Evolutionary conservation across 2,329 filamentous ascomycete species (phyloP).

Genomic region (Graphilbum ipis-grandicollis): DNA sequence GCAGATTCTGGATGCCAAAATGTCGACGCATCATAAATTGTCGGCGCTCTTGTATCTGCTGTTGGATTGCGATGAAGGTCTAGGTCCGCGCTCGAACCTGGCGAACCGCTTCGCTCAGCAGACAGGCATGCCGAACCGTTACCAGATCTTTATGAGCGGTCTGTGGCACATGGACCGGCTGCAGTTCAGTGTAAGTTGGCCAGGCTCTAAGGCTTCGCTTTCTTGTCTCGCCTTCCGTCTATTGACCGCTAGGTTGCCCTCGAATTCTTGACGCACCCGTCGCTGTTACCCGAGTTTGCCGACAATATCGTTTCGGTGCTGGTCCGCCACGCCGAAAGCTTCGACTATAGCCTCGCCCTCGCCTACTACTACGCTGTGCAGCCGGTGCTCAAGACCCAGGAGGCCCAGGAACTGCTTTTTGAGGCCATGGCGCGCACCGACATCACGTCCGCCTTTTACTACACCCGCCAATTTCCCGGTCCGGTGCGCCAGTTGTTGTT

Average conservation of each 20-base stretch:
- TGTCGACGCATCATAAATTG: conserved; percentile 60
- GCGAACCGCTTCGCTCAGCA: conserved; percentile 40
- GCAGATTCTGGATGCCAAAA: conserved; percentile 45
- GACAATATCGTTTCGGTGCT: conserved; percentile 64
- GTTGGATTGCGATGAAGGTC: conserved; percentile 48
- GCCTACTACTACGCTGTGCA: conserved; percentile 65
- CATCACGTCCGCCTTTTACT: conserved; percentile 57
- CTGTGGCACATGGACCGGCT: conserved; percentile 64
- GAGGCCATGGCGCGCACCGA: conserved; percentile 48
- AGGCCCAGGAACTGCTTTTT: conserved; percentile 50
- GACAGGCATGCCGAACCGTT: conserved; percentile 55
- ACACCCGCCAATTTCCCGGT: conserved; percentile 47
- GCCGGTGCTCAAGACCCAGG: conserved; percentile 48
- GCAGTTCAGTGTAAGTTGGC: conserved; percentile 45
- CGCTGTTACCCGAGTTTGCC: conserved; percentile 62
- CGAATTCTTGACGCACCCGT: conserved; percentile 62
- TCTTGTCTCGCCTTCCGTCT: neutral
- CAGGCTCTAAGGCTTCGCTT: too few species aligned
- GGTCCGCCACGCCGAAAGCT: conserved; percentile 38
- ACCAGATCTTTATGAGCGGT: conserved; percentile 66
- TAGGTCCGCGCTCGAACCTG: conserved; percentile 27
- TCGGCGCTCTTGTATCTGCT: conserved; percentile 73
- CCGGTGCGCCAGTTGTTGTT: conserved; percentile 47
- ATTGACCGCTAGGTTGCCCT: conserved; percentile 36
- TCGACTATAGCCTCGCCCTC: conserved; percentile 48